These are phyloP conservation scores for Thecaphora frezii DNA, from an alignment of 1,284 basidiomycete genomes.

Conservation along the genomic window DNA sequence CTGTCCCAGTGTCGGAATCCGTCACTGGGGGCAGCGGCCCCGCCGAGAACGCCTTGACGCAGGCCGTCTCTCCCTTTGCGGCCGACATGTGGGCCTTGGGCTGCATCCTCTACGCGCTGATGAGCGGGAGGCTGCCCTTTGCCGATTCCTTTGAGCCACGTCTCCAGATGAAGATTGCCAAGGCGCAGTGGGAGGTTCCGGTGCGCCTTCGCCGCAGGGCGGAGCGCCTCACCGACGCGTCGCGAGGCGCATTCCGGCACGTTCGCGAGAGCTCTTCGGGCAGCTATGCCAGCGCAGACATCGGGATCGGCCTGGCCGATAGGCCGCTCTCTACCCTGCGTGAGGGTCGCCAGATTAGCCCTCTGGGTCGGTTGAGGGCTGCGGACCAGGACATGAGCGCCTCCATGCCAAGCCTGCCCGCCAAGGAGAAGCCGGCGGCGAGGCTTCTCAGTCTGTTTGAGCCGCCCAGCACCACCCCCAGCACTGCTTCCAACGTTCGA, in stretches of 20 bases:
- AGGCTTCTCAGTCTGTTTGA: conserved; percentile 7
- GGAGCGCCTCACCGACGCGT: conserved; percentile 16
- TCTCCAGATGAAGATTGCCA: conserved; percentile 49
- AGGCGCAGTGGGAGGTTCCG: conserved; percentile 48
- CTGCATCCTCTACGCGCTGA: conserved; percentile 49
- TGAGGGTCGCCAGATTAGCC: background rate
- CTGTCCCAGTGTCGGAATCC: conserved; percentile 5
- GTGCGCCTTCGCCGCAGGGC: conserved; percentile 32
- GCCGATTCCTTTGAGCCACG: conserved; percentile 48
- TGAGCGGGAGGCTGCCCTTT: conserved; percentile 46
- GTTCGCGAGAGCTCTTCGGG: background rate
- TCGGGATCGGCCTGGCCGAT: background rate
- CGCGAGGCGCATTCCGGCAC: background rate
- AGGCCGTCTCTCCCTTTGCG: conserved; percentile 39
- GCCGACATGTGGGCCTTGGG: conserved; percentile 53
- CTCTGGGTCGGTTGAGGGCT: background rate
- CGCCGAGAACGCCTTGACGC: conserved; percentile 2
- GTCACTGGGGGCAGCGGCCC: conserved; percentile 17
- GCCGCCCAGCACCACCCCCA: conserved; percentile 3
- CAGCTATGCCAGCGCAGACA: background rate
- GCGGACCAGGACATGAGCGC: conserved; percentile 30
- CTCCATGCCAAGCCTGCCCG: conserved; percentile 28
- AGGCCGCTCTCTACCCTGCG: background rate
- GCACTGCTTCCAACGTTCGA: conserved; percentile 6
- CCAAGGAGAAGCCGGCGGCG: conserved; percentile 16